Base-by-base conservation (phyloP, 106 monocot species). In the Apostasia shenzhenica region DNA sequence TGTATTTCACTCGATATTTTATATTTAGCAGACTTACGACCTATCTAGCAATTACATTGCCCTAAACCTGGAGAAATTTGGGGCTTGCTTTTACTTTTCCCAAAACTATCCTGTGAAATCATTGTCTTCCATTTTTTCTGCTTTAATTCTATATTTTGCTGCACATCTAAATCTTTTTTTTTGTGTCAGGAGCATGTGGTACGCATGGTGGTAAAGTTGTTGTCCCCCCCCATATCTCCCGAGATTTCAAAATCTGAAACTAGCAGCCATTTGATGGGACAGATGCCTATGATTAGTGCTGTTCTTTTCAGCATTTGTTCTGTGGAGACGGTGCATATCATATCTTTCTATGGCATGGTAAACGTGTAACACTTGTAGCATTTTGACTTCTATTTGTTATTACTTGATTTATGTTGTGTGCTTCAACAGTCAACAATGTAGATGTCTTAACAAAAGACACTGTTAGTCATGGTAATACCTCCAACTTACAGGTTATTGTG, bases 321-420 rank as follows among this genome's bases (percentile, higher is more conserved):
- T 61, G 68, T 80, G 60, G 97, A 97, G 63, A 66, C 67, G 54
- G 82, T 97, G 51, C 92, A 97, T 77, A 92, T 97, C n/a, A 84
- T 97, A 45, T 92, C 97, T 66, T 65, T 97, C 46, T 89, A 85
- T 78, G 97, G 97, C 63, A 79, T 84, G 92, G 97, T 92, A 78
- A 83, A 69, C 12, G 2, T 62, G 13, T 7, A 1, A 45, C 13
- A 10, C 45, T 62, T 45, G 26, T 26, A 26, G 26, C 26, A 26
- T 26, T 26, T 26, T 26, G 26, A 26, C 26, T 26, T 26, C 26
- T 26, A 26, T 26, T 26, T 26, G 26, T 26, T 26, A 26, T 26
- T 26, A 26, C 26, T 26, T 26, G 26, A 26, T 26, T 26, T 26
- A 26, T 26, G 26, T 26, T 26, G 26, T 26, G 26, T 26, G 26